Evolutionary conservation across 2,329 filamentous ascomycete genomes (phyloP).

Genomic region (Neocucurbitaria cava): DNA sequence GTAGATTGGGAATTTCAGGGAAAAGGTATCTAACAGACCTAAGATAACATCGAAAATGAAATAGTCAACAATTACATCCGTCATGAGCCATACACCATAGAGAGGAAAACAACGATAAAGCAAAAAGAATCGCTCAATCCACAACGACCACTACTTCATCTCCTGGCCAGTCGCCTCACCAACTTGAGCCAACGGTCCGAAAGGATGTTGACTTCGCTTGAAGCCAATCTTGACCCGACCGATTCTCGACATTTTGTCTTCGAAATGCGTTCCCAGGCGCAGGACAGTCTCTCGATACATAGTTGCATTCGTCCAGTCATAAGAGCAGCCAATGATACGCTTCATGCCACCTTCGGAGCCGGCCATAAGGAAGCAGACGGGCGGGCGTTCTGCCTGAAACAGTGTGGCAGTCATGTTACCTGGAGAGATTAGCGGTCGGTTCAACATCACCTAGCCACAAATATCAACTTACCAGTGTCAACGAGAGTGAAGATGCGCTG

Average conservation of each 20-base stretch:
- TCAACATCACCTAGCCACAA: not conserved
- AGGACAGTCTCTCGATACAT: conserved; percentile 55
- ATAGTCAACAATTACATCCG: not conserved
- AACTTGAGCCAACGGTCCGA: conserved; percentile 34
- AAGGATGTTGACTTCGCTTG: conserved; percentile 39
- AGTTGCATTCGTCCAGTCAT: conserved; percentile 52
- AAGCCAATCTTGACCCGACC: conserved; percentile 43
- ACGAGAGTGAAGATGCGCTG: conserved; percentile 36
- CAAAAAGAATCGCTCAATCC: not conserved
- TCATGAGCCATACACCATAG: not conserved
- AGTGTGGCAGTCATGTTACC: conserved; percentile 54
- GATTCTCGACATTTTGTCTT: conserved; percentile 46
- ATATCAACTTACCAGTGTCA: conserved; percentile 41
- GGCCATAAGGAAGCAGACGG: conserved; percentile 53
- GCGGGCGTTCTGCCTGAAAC: conserved; percentile 51
- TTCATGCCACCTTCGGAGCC: conserved; percentile 57
- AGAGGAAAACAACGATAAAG: not conserved
- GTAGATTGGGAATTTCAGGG: too few relatives aligned
- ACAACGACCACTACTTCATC: conserved; percentile 1
- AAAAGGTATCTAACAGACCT: not conserved
- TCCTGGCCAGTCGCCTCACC: conserved; percentile 29
- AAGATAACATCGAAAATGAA: not conserved
- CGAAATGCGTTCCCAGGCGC: conserved; percentile 49
- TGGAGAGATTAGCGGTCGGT: conserved; percentile 31
- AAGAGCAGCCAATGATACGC: conserved; percentile 55